Base-by-base conservation (phyloP, 495 filamentous ascomycete species). In the Tuber magnatum region DNA sequence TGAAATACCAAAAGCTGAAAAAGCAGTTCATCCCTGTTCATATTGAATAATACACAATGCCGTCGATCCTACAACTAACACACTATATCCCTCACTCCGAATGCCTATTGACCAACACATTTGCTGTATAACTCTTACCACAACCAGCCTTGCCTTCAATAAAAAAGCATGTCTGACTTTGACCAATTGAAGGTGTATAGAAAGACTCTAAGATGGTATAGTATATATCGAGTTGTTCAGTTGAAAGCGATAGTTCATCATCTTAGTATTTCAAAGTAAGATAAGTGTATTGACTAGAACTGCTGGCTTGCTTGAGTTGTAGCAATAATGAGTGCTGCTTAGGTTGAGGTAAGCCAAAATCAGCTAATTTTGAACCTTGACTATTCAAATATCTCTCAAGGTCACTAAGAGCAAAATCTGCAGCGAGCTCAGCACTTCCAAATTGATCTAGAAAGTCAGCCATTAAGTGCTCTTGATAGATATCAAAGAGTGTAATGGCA, bases 1-100 rank as follows among this genome's bases (percentile, higher is more conserved):
- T 20, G 76, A 69, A 56, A 78, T 78, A 3, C 73, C 76, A 71
- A 78, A 75, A 7, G 70, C 56, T 20, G 76, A 78, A 75, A 75
- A 70, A 20, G 76, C 72, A 24, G 73, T 77, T 39, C 35, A 0
- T 24, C 69, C 73, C 7, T 69, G 41, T 14, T 77, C 76, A 71
- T 78, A 75, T 20, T 72, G 38, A 0, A 70, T 72, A 42, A 71
- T 69, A 78, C 76, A 73, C 8, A 78, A 70, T 38, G 73, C 69
- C 22, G 76, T 77, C 5, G 72, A 69, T 22, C 72, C 76, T 24
- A 73, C 24, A 71, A 77, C 72, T 39, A 77, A 35, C 5, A 73
- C 76, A 75, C 75, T 75, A 46, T 69, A 24, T 3, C 38, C 73
- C 48, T 44, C n/a, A 8, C 68, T 56, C 0, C 73, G 43, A 40